A percentile compares a stretch with the other conserved stretches of the same genome.
phyloP scores from a whole-genome alignment of 2,329 filamentous ascomycete genomes.

The Phaeoacremonium minimum region DNA sequence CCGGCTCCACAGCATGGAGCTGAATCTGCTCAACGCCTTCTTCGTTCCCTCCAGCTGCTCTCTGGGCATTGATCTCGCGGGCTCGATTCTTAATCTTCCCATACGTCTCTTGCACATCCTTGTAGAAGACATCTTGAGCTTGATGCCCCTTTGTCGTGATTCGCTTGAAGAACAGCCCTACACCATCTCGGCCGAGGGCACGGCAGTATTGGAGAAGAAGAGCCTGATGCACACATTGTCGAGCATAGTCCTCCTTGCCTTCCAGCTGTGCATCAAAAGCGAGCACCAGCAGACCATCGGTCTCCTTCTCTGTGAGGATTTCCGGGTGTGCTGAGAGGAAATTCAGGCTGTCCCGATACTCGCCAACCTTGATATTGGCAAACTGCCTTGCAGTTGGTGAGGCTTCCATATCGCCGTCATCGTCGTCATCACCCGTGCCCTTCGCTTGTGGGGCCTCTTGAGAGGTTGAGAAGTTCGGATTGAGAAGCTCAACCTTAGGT shows the following conservation, averaged over 20 bases:
- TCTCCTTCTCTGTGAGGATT: slow-evolving; percentile 79
- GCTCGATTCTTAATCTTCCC: slow-evolving; percentile 73
- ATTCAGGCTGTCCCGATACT: slow-evolving; percentile 68
- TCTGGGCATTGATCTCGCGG: slow-evolving; percentile 60
- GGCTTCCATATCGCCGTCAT: slow-evolving; percentile 71
- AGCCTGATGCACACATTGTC: slow-evolving; percentile 89
- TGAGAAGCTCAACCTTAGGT: slow-evolving; percentile 67
- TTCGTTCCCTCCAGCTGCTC: slow-evolving; percentile 37
- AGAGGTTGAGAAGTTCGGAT: slow-evolving; percentile 47
- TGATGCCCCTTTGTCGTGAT: slow-evolving; percentile 88
- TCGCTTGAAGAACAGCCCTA: slow-evolving; percentile 91
- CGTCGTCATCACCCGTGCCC: slow-evolving; percentile 42
- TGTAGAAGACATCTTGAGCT: slow-evolving; percentile 84
- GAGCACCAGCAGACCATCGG: slow-evolving; percentile 84
- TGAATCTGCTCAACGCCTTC: slow-evolving; percentile 90
- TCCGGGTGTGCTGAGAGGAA: slow-evolving; percentile 77
- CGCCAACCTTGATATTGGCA: slow-evolving; percentile 68
- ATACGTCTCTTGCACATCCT: slow-evolving; percentile 90
- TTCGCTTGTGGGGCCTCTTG: slow-evolving; percentile 20
- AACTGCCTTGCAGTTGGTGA: slow-evolving; percentile 78
- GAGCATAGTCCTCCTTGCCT: slow-evolving; percentile 68
- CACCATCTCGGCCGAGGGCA: slow-evolving; percentile 81
- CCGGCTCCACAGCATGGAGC: slow-evolving; percentile 90
- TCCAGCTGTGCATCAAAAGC: slow-evolving; percentile 87
- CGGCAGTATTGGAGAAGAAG: slow-evolving; percentile 93